phyloP scores from a whole-genome alignment of 2,329 filamentous ascomycete genomes.

The Colletotrichum incanum region DNA sequence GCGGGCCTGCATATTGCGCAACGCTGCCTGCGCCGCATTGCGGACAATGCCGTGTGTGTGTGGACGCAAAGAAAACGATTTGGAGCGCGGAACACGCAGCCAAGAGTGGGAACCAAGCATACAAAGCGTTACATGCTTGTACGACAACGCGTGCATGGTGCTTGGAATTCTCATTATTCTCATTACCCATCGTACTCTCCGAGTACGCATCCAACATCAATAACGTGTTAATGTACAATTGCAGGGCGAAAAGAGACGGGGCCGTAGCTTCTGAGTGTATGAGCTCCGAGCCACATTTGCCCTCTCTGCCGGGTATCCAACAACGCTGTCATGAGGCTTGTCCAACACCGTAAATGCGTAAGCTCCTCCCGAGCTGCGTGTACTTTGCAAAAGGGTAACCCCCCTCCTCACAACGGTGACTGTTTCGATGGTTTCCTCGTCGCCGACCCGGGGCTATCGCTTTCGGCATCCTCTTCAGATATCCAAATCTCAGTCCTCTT shows the following conservation, averaged over 20 bases:
- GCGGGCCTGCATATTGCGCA: slow-evolving; percentile 2
- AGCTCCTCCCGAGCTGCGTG: slow-evolving; percentile 10
- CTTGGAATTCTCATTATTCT: slow-evolving; percentile 17
- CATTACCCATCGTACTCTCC: slow-evolving; percentile 19
- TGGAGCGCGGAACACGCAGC: background rate
- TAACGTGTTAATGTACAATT: slow-evolving; percentile 16
- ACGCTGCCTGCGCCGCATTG: background rate
- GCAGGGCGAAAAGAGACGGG: slow-evolving; percentile 10
- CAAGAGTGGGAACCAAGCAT: background rate
- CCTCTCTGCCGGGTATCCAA: slow-evolving; percentile 37
- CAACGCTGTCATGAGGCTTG: slow-evolving; percentile 3
- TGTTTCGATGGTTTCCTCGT: background rate
- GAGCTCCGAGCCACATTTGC: background rate
- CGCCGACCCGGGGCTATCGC: background rate
- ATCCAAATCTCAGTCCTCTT: slow-evolving; percentile 46
- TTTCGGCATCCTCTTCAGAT: slow-evolving; percentile 38
- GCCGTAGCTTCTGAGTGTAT: background rate
- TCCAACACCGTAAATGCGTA: slow-evolving; percentile 25
- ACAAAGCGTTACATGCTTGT: background rate
- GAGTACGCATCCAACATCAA: background rate
- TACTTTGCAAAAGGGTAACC: background rate
- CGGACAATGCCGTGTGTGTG: background rate
- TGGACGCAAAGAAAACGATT: background rate
- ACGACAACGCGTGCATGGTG: background rate
- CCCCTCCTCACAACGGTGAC: background rate